phyloP scores from a whole-genome alignment of 2,329 filamentous ascomycete genomes.

The Dactylellina cionopaga region DNA sequence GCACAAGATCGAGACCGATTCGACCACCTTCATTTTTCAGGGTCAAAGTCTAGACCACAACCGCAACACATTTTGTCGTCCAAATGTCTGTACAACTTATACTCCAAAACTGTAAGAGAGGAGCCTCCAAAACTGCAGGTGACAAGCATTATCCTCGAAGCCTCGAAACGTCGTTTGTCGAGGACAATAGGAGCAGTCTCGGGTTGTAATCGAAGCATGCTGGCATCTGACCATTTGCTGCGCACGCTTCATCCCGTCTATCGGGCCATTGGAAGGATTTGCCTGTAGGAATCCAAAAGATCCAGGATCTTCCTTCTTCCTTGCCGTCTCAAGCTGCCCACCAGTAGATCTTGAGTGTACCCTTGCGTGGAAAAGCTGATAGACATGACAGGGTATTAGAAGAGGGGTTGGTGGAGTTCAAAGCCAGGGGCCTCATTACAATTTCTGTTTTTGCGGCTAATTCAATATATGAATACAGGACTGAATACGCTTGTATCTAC shows the following conservation, averaged over 20 bases:
- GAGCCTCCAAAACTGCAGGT: too few relatives aligned
- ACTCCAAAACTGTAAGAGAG: too few relatives aligned
- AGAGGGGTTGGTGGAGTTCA: not conserved
- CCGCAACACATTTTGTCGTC: not conserved
- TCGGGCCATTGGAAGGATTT: not conserved
- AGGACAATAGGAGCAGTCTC: not conserved
- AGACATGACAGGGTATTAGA: not conserved
- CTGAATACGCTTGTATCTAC: too few relatives aligned
- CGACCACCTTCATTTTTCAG: not conserved
- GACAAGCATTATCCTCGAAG: conserved; percentile 9
- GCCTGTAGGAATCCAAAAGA: not conserved
- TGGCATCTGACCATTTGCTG: too few relatives aligned
- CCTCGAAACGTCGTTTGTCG: not conserved
- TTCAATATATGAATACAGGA: too few relatives aligned
- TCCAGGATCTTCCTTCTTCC: not conserved
- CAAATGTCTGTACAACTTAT: not conserved
- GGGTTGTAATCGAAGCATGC: too few relatives aligned
- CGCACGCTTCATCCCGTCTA: not conserved
- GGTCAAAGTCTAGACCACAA: not conserved
- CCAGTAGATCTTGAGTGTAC: not conserved
- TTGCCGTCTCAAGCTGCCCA: not conserved
- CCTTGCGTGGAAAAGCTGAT: not conserved
- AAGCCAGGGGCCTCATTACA: too few relatives aligned
- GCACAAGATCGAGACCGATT: not conserved
- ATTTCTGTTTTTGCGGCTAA: too few relatives aligned